Percentiles rank a stretch among this genome's conserved stretches.
phyloP scores from a whole-genome alignment of 2,329 filamentous ascomycete genomes.

The Paracoccidioides lutzii region DNA sequence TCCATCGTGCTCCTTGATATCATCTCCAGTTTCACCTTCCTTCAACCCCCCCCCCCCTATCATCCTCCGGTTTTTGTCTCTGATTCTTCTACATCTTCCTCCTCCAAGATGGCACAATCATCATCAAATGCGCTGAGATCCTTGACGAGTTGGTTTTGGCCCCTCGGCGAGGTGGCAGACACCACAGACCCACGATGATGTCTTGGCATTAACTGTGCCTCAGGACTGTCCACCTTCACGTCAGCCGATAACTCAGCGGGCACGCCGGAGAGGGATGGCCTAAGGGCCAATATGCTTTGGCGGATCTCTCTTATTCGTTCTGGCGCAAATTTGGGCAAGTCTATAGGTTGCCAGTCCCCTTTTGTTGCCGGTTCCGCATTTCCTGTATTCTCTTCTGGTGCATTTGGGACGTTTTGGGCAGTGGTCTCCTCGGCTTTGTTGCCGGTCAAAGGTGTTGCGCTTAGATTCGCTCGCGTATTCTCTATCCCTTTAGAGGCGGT shows the following conservation, averaged over 20 bases:
- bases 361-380: not conserved
- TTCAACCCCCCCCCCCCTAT: slow-evolving; percentile 4
- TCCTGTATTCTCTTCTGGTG: not conserved
- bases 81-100: slow-evolving; percentile 10
- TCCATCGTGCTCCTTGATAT: slow-evolving; percentile 12
- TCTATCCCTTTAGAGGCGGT: slow-evolving; percentile 26
- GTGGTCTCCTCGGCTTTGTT: slow-evolving; percentile 9
- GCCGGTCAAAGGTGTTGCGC: slow-evolving; percentile 3
- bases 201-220: slow-evolving; percentile 23
- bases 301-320: not conserved
- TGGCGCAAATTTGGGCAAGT: not conserved
- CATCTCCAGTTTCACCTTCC: slow-evolving; percentile 14
- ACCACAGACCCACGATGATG: slow-evolving; percentile 28
- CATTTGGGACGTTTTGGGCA: slow-evolving; percentile 6
- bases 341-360: not conserved
- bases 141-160: slow-evolving; percentile 23
- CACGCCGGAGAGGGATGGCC: slow-evolving; percentile 17
- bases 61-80: not conserved
- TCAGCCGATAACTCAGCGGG: slow-evolving; percentile 28
- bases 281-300: not conserved
- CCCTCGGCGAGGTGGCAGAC: slow-evolving; percentile 22
- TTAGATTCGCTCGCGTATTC: slow-evolving; percentile 11
- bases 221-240: slow-evolving; percentile 18
- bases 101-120: slow-evolving; percentile 16
- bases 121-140: slow-evolving; percentile 28